Percentiles rank a stretch among this genome's conserved stretches.
Evolutionary conservation across 345 rosid genomes (phyloP).

Genomic region (Pistacia vera): DNA sequence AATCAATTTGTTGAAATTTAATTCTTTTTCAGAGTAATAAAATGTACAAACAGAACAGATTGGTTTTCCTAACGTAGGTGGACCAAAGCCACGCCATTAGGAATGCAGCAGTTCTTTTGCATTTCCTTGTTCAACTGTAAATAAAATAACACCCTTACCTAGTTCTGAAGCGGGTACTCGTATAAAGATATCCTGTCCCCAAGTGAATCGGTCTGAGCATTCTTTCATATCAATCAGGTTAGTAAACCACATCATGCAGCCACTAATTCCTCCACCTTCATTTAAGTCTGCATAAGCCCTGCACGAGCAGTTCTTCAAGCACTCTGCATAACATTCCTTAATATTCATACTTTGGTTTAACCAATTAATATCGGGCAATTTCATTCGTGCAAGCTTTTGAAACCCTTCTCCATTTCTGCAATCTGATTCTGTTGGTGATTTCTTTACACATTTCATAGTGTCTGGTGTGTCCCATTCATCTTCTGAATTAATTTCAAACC

Average conservation of each 20-base stretch:
- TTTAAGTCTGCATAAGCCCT: background rate
- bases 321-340: constrained; percentile 20
- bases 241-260: constrained; percentile 38
- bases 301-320: background rate
- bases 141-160: constrained; percentile 21
- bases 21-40: background rate
- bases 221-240: constrained; percentile 29
- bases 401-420: constrained; percentile 26
- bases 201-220: background rate
- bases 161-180: constrained; percentile 21
- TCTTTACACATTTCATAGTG: background rate
- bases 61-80: background rate
- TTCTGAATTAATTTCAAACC: background rate
- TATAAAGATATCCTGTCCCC: constrained; percentile 30
- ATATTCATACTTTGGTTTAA: constrained; percentile 19
- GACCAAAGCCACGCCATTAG: background rate
- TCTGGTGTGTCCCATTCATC: background rate
- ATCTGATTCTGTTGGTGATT: background rate
- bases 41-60: background rate
- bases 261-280: constrained; percentile 24
- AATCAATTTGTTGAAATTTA: background rate
- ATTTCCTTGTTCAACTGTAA: too few relatives aligned
- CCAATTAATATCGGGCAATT: constrained; percentile 23
- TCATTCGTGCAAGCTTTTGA: background rate
- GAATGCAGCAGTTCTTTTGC: too few relatives aligned